These are phyloP conservation scores for Diaporthe vexans DNA, from an alignment of 2,329 filamentous ascomycete genomes.

Conservation along the genomic window DNA sequence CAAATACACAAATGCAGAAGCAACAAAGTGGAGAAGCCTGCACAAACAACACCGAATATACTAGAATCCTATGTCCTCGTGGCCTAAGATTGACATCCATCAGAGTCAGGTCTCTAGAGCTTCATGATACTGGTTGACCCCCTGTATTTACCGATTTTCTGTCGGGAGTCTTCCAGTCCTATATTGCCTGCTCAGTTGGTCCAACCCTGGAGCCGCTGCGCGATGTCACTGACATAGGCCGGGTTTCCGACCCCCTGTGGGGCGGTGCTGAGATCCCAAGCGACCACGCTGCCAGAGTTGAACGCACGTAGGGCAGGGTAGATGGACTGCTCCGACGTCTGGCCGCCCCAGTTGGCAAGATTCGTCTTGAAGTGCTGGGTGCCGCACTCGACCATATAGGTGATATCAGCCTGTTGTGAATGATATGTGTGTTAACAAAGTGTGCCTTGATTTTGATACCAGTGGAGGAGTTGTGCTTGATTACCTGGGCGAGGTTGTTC, in stretches of 20 bases:
- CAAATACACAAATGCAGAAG: background rate
- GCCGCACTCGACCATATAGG: slow-evolving; percentile 43
- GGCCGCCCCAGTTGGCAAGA: slow-evolving; percentile 48
- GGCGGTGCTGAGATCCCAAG: slow-evolving; percentile 52
- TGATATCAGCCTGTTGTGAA: slow-evolving; percentile 3
- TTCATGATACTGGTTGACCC: background rate
- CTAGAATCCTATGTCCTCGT: background rate
- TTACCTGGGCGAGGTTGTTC: slow-evolving; percentile 50
- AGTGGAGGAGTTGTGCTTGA: background rate
- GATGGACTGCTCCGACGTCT: slow-evolving; percentile 49
- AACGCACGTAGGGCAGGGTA: slow-evolving; percentile 57
- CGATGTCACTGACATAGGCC: slow-evolving; percentile 34
- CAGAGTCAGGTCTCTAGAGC: background rate
- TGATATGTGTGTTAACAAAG: background rate
- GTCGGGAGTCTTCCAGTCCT: background rate
- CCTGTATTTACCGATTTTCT: background rate
- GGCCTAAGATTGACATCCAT: background rate
- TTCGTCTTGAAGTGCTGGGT: slow-evolving; percentile 49
- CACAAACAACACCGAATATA: background rate
- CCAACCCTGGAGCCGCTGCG: slow-evolving; percentile 30
- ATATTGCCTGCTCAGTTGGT: background rate
- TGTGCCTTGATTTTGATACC: background rate
- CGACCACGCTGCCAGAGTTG: slow-evolving; percentile 56
- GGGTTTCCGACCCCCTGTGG: slow-evolving; percentile 31
- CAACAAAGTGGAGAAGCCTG: background rate